A percentile compares a stretch with the other conserved stretches of the same genome.
These are phyloP conservation scores for Trichophyton simii DNA, from an alignment of 2,329 filamentous ascomycete species.

Conservation along the genomic window DNA sequence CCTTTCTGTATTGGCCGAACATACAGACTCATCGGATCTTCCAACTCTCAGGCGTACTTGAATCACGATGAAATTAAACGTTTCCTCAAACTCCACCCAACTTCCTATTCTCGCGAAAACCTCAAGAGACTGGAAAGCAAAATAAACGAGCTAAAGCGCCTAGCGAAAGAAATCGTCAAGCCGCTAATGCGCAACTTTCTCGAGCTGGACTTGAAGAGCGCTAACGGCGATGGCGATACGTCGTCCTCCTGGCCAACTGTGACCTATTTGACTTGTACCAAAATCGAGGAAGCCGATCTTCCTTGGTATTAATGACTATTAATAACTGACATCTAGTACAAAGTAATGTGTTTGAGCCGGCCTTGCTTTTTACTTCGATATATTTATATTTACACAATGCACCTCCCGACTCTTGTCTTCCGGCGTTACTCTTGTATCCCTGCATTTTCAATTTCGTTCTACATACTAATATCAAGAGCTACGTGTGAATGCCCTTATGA, in stretches of 20 bases:
- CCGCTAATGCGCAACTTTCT: conserved; percentile 77
- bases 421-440: not conserved
- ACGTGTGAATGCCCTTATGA: conserved; percentile 1
- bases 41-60: conserved; percentile 53
- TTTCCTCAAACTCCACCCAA: conserved; percentile 69
- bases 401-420: not conserved
- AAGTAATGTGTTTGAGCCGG: not conserved
- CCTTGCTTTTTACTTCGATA: not conserved
- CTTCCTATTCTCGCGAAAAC: conserved; percentile 66
- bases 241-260: conserved; percentile 27
- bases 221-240: conserved; percentile 15
- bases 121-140: conserved; percentile 72
- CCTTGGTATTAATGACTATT: conserved; percentile 42
- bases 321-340: not conserved
- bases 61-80: conserved; percentile 77
- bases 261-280: conserved; percentile 54
- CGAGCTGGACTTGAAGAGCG: conserved; percentile 56
- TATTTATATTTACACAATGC: not conserved
- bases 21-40: conserved; percentile 62
- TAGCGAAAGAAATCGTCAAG: conserved; percentile 69
- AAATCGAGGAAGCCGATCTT: conserved; percentile 49
- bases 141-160: conserved; percentile 74
- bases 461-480: not conserved
- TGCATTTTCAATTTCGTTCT: not conserved
- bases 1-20: conserved; percentile 47